These are phyloP conservation scores for Gossypium anomalum DNA, from an alignment of 345 rosid species.

Conservation along the genomic window DNA sequence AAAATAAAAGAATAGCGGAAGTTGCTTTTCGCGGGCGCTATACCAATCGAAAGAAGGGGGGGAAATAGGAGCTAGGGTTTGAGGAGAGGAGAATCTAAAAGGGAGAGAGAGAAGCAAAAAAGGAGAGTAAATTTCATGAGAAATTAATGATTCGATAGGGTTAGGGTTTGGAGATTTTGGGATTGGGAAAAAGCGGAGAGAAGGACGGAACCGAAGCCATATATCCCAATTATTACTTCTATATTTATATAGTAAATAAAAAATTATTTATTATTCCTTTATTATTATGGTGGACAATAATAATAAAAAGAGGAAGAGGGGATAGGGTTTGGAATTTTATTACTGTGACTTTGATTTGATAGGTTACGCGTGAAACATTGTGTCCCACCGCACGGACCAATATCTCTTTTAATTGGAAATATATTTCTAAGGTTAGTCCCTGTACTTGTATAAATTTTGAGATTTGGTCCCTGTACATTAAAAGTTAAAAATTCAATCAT, in stretches of 20 bases:
- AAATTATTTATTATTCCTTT: background rate
- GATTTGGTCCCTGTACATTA: no score
- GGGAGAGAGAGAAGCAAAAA: background rate
- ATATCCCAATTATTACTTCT: background rate
- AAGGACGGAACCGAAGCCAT: background rate
- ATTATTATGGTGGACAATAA: background rate
- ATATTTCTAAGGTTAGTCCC: no score
- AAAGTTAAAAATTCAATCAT: no score
- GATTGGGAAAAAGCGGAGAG: background rate
- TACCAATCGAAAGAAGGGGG: background rate
- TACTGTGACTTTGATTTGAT: background rate
- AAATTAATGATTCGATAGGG: background rate
- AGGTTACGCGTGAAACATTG: background rate
- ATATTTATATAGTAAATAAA: background rate
- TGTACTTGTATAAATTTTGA: no score
- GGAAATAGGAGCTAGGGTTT: slow-evolving; percentile 16
- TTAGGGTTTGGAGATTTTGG: background rate
- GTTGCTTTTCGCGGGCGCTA: background rate
- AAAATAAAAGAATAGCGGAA: background rate
- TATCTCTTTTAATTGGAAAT: no score
- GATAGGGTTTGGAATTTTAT: background rate
- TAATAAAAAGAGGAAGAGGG: background rate
- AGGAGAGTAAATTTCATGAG: slow-evolving; percentile 20
- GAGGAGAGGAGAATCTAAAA: background rate
- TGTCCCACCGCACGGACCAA: no score